These are phyloP conservation scores for Pseudopithomyces maydicus DNA, from an alignment of 2,329 filamentous ascomycete genomes.

Conservation along the genomic window DNA sequence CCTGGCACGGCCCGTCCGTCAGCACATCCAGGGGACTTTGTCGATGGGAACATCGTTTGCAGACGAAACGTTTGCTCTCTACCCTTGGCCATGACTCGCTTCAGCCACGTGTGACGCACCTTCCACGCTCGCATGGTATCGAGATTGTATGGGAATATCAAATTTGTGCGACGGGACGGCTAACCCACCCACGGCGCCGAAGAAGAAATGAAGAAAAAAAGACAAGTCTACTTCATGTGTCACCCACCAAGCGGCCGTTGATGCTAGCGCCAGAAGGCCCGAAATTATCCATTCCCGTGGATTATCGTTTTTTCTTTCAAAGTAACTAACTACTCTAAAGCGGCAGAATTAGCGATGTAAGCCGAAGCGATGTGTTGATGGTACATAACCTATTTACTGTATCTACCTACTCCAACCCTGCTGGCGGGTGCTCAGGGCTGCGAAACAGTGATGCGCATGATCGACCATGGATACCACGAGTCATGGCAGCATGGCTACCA, in stretches of 20 bases:
- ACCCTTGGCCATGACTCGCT: conserved; percentile 1
- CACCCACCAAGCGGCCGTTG: background rate
- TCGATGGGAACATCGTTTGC: background rate
- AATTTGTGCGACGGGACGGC: background rate
- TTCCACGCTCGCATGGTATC: background rate
- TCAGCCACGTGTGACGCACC: conserved; percentile 1
- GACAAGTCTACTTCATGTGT: no score
- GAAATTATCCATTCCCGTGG: no score
- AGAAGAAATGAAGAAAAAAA: no score
- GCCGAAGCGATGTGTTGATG: background rate
- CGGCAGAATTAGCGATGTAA: background rate
- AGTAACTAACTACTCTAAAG: background rate
- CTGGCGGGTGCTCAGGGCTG: background rate
- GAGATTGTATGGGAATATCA: background rate
- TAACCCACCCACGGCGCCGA: background rate
- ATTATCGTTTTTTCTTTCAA: no score
- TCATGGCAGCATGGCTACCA: background rate
- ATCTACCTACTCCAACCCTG: background rate
- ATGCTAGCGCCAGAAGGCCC: no score
- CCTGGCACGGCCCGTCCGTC: no score
- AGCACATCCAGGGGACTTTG: background rate
- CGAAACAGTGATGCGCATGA: conserved; percentile 7
- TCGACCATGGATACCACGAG: conserved; percentile 2
- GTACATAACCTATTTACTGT: no score
- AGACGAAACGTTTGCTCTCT: background rate